These are phyloP conservation scores for Eruca vesicaria DNA, from an alignment of 441 rosid genomes.

Conservation along the genomic window DNA sequence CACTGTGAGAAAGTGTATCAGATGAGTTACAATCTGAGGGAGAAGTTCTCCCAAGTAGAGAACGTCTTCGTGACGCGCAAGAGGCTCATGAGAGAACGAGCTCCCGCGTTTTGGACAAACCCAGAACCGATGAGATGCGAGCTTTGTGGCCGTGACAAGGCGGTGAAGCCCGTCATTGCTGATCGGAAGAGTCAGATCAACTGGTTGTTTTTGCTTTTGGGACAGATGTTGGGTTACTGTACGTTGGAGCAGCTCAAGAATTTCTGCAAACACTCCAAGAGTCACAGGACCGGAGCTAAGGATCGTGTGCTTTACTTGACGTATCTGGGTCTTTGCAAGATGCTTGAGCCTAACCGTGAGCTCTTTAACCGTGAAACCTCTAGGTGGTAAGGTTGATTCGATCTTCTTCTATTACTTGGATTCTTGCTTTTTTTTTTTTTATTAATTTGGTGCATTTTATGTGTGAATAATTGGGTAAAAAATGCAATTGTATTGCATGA, in stretches of 20 bases:
- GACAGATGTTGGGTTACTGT: conserved; percentile 68
- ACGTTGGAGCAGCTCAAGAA: conserved; percentile 80
- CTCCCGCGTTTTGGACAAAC: conserved; percentile 53
- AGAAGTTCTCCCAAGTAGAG: conserved; percentile 48
- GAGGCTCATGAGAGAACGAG: conserved; percentile 58
- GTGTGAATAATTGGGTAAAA: neutral
- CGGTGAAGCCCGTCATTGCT: conserved; percentile 55
- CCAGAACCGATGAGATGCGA: conserved; percentile 48
- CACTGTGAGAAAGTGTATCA: conserved; percentile 48
- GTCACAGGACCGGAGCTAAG: conserved; percentile 79
- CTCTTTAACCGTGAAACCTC: conserved; percentile 34
- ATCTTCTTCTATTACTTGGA: neutral
- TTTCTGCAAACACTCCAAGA: conserved; percentile 76
- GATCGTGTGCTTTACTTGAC: conserved; percentile 75
- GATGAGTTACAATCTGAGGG: conserved; percentile 46
- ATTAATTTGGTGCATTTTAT: neutral
- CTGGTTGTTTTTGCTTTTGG: conserved; percentile 84
- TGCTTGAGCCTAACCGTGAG: conserved; percentile 49
- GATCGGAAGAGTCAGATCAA: conserved; percentile 59
- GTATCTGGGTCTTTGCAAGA: conserved; percentile 64
- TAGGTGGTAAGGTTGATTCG: neutral
- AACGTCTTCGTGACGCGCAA: conserved; percentile 31
- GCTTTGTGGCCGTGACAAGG: conserved; percentile 48
- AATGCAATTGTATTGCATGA: neutral
- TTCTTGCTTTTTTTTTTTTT: neutral